Conservation (phyloP, 805 yeast species). For the Lachancea mirantina region DNA sequence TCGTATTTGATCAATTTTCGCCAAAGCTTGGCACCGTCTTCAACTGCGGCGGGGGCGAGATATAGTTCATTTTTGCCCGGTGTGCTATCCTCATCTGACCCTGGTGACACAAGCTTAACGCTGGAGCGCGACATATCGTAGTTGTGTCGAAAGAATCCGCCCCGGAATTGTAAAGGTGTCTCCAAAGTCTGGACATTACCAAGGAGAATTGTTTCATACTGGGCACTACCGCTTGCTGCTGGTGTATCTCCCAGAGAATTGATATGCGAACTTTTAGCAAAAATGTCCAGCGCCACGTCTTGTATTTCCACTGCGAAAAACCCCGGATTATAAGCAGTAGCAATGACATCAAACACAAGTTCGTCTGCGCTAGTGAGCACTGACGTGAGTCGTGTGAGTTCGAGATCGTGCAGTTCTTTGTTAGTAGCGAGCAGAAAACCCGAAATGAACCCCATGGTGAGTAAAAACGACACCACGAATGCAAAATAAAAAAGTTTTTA, state of each 20-base stretch:
- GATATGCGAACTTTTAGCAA: slow-evolving; percentile 62
- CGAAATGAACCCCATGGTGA: slow-evolving; percentile 65
- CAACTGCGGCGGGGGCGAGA: too few species aligned
- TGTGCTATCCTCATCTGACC: slow-evolving; percentile 24
- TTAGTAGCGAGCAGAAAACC: slow-evolving; percentile 85
- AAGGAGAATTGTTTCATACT: slow-evolving; percentile 64
- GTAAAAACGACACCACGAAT: slow-evolving; percentile 38
- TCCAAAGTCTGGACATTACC: slow-evolving; percentile 66
- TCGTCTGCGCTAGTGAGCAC: slow-evolving; percentile 79
- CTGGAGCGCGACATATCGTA: slow-evolving; percentile 56
- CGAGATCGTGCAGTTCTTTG: slow-evolving; percentile 67
- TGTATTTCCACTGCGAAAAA: slow-evolving; percentile 57
- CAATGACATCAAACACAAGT: slow-evolving; percentile 66
- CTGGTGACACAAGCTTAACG: slow-evolving; percentile 68
- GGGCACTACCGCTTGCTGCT: slow-evolving; percentile 18
- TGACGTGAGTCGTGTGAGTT: slow-evolving; percentile 55
- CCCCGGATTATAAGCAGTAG: slow-evolving; percentile 85
- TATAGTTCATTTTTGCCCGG: slow-evolving; percentile 14
- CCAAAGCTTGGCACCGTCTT: slow-evolving; percentile 53
- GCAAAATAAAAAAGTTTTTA: slow-evolving; percentile 33
- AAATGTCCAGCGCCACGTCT: slow-evolving; percentile 72
- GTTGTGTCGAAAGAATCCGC: slow-evolving; percentile 66
- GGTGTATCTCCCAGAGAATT: slow-evolving; percentile 9
- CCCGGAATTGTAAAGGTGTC: slow-evolving; percentile 64
- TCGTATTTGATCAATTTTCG: slow-evolving; percentile 65